These are phyloP conservation scores for Ustilago bromivora DNA, from an alignment of 1,284 basidiomycete species.

Conservation along the genomic window DNA sequence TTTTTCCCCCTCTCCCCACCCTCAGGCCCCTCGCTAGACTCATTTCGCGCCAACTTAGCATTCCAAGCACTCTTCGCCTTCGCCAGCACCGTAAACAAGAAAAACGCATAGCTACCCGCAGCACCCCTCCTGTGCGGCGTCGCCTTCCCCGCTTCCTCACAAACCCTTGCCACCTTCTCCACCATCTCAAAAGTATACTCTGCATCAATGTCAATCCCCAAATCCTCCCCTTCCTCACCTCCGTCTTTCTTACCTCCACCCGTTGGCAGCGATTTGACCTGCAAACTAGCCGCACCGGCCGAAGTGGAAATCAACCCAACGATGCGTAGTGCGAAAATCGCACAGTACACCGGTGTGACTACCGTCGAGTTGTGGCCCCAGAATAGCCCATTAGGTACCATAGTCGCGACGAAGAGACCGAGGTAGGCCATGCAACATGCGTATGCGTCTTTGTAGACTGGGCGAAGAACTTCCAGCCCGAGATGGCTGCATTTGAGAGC, in stretches of 20 bases:
- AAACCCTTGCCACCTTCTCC: conserved; percentile 42
- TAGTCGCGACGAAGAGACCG: conserved; percentile 52
- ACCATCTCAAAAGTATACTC: conserved; percentile 54
- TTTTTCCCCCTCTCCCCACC: conserved; percentile 11
- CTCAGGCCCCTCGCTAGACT: neutral
- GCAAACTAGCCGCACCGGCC: conserved; percentile 16
- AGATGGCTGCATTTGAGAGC: conserved; percentile 49
- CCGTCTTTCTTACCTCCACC: conserved; percentile 10
- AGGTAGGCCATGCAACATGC: conserved; percentile 54
- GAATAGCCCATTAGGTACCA: conserved; percentile 47
- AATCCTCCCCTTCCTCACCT: conserved; percentile 25
- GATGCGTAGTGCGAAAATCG: conserved; percentile 55
- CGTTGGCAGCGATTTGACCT: conserved; percentile 14
- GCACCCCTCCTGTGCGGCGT: conserved; percentile 49
- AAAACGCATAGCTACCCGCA: conserved; percentile 52
- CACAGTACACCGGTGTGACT: conserved; percentile 55
- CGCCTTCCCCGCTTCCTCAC: conserved; percentile 50
- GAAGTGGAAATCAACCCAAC: conserved; percentile 34
- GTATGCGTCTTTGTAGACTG: conserved; percentile 57
- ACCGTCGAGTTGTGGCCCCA: conserved; percentile 53
- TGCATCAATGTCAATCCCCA: conserved; percentile 43
- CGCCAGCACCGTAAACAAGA: conserved; percentile 44
- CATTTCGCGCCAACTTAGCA: conserved; percentile 22
- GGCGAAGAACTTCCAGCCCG: conserved; percentile 28
- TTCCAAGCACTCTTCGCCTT: conserved; percentile 43